These are phyloP conservation scores for Suillus americanus DNA, from an alignment of 768 basidiomycete genomes.

Conservation along the genomic window DNA sequence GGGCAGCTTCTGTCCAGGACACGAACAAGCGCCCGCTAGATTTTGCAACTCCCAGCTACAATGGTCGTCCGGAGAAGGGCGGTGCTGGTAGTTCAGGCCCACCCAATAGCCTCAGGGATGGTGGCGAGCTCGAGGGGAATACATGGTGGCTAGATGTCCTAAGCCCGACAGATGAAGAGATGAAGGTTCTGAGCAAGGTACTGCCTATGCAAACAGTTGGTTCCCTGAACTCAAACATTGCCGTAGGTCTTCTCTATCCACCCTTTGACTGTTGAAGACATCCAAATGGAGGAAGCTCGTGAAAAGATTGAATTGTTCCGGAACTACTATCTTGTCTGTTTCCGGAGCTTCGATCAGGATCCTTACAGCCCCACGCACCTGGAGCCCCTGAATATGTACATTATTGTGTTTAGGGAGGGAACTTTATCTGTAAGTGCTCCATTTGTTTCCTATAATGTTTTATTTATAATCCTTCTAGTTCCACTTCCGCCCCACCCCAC, in stretches of 20 bases:
- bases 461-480: constrained; percentile 50
- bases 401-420: constrained; percentile 97
- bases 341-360: constrained; percentile 98
- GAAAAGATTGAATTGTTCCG: constrained; percentile 99
- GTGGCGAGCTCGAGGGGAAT: constrained; percentile 58
- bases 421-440: constrained; percentile 75
- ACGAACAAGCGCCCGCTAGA: constrained; percentile 2
- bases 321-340: constrained; percentile 98
- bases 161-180: constrained; percentile 95
- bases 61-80: constrained; percentile 19
- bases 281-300: constrained; percentile 98
- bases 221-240: constrained; percentile 4
- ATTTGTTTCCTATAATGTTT: neutral
- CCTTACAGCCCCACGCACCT: constrained; percentile 95
- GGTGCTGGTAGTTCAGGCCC: constrained; percentile 15
- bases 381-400: constrained; percentile 99
- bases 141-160: constrained; percentile 98
- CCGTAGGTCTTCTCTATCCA: constrained; percentile 92
- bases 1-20: neutral
- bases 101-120: constrained; percentile 23
- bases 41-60: neutral
- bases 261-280: constrained; percentile 98
- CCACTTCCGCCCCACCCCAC: constrained; percentile 96
- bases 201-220: constrained; percentile 13
- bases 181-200: constrained; percentile 95